Base-by-base conservation (phyloP, 345 rosid genomes). In the Eutrema heterophyllum region DNA sequence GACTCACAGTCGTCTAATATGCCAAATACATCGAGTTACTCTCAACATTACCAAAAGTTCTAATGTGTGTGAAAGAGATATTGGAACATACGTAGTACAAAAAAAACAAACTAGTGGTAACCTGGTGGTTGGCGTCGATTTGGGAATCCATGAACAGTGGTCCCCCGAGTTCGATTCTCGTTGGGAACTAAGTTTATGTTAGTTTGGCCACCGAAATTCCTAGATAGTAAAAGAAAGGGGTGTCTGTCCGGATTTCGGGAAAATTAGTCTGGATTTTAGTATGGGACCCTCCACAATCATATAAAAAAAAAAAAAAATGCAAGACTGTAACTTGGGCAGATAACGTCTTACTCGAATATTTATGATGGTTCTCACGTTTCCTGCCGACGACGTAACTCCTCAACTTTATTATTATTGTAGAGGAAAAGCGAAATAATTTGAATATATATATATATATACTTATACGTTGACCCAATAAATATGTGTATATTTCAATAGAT, bases 1-100 rank as follows among this genome's bases (percentile, higher is more conserved):
- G 24, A 21, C 24, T 21, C 24, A 7, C 9, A 60, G 73, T 75
- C 74, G 74, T 75, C 73, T 75, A 75, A 75, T 75, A 75, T 41
- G 74, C 62, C 55, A 67, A 74, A 50, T 59, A 68, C 67, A 58
- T 15, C 45, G 27, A 74, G 2, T 66, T 30, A 4, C 6, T 46
- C 58, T 40, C 67, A 67, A 58, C 58, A 7, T 16, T 51, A 51
- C 3, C 8, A 5, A 9, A 71, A 51, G 11, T 48, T 56, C 0
- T 39, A 14, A 14, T 58, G 78, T 30, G 73, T 58, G 78, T 30
- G 73, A 58, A 66, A 30, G 15, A 13, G 60, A 74, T 57, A 74
- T 38, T 38, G 59, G 65, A 54, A 62, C 10, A 45, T 40, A 72
- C 76, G 63, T 53, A 33, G 46, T 14, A 69, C 62, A 62, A 53